Conservation (phyloP, 2,329 filamentous ascomycete genomes). For the Venturia pyrina region DNA sequence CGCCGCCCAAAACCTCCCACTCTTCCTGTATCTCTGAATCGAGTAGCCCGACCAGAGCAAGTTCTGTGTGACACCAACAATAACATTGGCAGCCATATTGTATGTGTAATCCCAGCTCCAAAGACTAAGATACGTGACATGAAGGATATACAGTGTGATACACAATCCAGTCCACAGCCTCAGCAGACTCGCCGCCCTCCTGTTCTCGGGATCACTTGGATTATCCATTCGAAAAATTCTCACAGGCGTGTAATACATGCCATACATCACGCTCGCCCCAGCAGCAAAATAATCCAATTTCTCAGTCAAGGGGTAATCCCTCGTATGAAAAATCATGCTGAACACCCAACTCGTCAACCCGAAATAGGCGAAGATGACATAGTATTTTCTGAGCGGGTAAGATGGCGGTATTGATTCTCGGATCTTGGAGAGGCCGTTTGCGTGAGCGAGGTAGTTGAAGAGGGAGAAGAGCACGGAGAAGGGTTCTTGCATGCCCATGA, state of each 20-base stretch:
- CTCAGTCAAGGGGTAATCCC: slow-evolving; percentile 79
- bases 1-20: slow-evolving; percentile 66
- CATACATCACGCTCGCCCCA: slow-evolving; percentile 81
- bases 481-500: slow-evolving; percentile 90
- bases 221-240: slow-evolving; percentile 72
- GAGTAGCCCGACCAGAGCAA: slow-evolving; percentile 80
- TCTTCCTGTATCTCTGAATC: slow-evolving; percentile 59
- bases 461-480: slow-evolving; percentile 89
- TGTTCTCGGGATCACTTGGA: slow-evolving; percentile 17
- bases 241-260: slow-evolving; percentile 75
- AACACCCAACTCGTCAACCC: slow-evolving; percentile 78
- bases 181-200: slow-evolving; percentile 44
- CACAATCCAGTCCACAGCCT: slow-evolving; percentile 70
- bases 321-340: slow-evolving; percentile 83
- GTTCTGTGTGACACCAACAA: slow-evolving; percentile 70
- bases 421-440: slow-evolving; percentile 62
- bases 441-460: slow-evolving; percentile 82
- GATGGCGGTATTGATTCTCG: slow-evolving; percentile 57
- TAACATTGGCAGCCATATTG: slow-evolving; percentile 94
- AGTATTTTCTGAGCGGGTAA: slow-evolving; percentile 73
- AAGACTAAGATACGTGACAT: slow-evolving; percentile 75
- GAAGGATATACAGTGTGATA: slow-evolving; percentile 56
- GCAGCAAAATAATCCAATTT: slow-evolving; percentile 95
- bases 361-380: slow-evolving; percentile 68
- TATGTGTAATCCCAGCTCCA: slow-evolving; percentile 93